Base-by-base conservation (phyloP, 768 basidiomycete genomes). In the Tubosaeta brunneosetosa region DNA sequence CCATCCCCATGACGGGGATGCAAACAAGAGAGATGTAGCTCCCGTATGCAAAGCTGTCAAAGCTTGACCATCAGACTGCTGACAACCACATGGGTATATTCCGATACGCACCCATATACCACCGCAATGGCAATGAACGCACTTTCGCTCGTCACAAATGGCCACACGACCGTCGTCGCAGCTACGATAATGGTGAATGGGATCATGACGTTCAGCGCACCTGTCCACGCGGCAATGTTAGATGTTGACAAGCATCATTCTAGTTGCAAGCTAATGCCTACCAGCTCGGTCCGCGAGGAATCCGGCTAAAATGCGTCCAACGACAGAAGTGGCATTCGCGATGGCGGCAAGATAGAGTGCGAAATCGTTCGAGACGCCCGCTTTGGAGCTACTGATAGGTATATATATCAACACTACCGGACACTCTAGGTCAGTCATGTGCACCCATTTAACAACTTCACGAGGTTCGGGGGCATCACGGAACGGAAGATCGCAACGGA, bases 151-250 rank as follows among this genome's bases (percentile, higher is more conserved):
- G 61, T 67, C 0, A 77, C 77, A 62, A 81, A 84, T 1, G 89
- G 90, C 91, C 90, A 92, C 4, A 72, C 72, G 57, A 82, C 83
- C 0, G 88, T 87, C 41, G 84, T 60, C 27, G 81, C 65, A 0
- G 77, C 85, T 0, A 83, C 80, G 1, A 78, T 37, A 16, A 75
- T 51, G 1, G 81, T 84, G 32, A 83, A 81, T 0, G 87, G 84
- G 11, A 77, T 77, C 75, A 90, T 84, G 29, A 86, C 71, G 55
- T 85, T 91, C 57, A 89, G 72, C 0, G 80, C 66, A 14, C 89
- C 89, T 84, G 16, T 27, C 25, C 40, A 31, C 26, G 8, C 4
- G 26, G 53, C 6, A 50, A 14, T 3, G 22, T 16, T n/a, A n/a
- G 6, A n/a, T 6, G 12, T n/a, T 8, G 7, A 43, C 29, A 17